phyloP scores from a whole-genome alignment of 352 stramenopile species.

The Globisporangium abappressorium region DNA sequence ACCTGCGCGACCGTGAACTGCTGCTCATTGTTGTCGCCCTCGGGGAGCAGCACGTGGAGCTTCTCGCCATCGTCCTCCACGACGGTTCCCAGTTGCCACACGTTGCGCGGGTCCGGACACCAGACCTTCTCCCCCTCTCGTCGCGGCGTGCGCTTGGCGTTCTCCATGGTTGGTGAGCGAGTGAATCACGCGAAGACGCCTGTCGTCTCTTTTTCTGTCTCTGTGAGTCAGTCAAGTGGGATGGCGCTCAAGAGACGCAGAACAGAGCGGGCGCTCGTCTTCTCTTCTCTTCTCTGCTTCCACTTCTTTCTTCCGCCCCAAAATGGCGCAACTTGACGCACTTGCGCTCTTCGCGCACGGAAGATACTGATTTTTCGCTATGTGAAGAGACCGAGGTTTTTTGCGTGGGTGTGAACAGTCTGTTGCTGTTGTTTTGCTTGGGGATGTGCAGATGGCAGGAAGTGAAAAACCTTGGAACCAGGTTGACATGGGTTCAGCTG shows the following conservation, averaged over 20 bases:
- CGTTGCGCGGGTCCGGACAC: slow-evolving; percentile 80
- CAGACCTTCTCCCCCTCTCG: slow-evolving; percentile 88
- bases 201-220: neutral
- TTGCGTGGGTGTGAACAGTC: neutral
- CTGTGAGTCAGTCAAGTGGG: neutral
- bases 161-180: slow-evolving; percentile 18
- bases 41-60: slow-evolving; percentile 78
- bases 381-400: neutral
- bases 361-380: slow-evolving; percentile 6
- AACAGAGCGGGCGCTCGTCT: neutral
- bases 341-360: neutral
- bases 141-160: slow-evolving; percentile 48
- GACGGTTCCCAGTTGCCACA: slow-evolving; percentile 85
- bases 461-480: neutral
- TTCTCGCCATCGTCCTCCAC: slow-evolving; percentile 84
- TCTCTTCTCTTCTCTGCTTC: neutral
- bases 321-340: slow-evolving; percentile 1
- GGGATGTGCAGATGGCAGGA: neutral
- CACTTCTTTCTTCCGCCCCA: neutral
- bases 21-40: slow-evolving; percentile 74
- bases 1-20: slow-evolving; percentile 77
- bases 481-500: neutral
- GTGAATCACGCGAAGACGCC: neutral
- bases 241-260: neutral
- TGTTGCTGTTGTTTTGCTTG: neutral